Evolutionary conservation across 495 filamentous ascomycete genomes (phyloP).

Genomic region (Aspergillus panamensis): DNA sequence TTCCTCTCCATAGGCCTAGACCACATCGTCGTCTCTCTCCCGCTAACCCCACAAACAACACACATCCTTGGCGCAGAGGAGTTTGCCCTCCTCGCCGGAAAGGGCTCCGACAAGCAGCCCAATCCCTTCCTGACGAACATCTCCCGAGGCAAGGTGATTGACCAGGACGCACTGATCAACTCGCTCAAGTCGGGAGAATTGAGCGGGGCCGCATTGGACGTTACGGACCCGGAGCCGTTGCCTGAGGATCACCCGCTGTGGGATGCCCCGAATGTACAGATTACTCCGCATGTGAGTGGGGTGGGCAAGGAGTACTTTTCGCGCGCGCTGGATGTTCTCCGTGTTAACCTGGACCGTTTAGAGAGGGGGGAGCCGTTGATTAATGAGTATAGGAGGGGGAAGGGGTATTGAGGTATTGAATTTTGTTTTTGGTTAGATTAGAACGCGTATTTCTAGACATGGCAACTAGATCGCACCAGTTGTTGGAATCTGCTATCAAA

Average conservation of each 20-base stretch:
- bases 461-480: too few species aligned
- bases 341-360: slow-evolving; percentile 57
- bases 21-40: slow-evolving; percentile 69
- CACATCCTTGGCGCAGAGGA: slow-evolving; percentile 62
- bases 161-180: slow-evolving; percentile 63
- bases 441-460: too few species aligned
- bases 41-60: slow-evolving; percentile 64
- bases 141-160: slow-evolving; percentile 65
- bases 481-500: too few species aligned
- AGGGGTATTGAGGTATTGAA: slow-evolving; percentile 26
- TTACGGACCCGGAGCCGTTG: slow-evolving; percentile 81
- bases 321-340: slow-evolving; percentile 58
- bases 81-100: slow-evolving; percentile 61
- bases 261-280: slow-evolving; percentile 65
- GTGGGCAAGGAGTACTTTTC: slow-evolving; percentile 54
- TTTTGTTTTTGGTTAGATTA: not conserved
- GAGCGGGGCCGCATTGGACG: slow-evolving; percentile 76
- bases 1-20: slow-evolving; percentile 72
- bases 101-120: slow-evolving; percentile 9
- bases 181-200: slow-evolving; percentile 47
- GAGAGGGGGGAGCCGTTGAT: slow-evolving; percentile 59
- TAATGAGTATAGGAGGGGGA: slow-evolving; percentile 63
- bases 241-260: slow-evolving; percentile 67
- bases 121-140: slow-evolving; percentile 67
- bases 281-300: slow-evolving; percentile 79